Percentiles rank a stretch among this genome's conserved stretches.
phyloP scores from a whole-genome alignment of 495 filamentous ascomycete species.

The Beverwykella pulmonaria region DNA sequence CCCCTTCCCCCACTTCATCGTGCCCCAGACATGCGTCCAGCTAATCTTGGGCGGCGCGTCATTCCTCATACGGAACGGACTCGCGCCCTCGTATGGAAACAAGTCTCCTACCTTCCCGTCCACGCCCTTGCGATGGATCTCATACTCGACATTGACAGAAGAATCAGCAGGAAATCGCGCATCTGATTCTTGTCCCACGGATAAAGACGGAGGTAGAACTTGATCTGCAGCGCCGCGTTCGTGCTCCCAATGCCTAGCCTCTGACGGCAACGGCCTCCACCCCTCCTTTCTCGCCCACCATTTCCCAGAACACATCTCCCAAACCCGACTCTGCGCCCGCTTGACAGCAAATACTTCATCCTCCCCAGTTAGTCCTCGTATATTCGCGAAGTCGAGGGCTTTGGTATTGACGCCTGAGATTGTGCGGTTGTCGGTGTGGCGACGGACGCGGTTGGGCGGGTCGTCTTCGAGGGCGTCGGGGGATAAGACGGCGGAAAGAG shows the following conservation, averaged over 20 bases:
- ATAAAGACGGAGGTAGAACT: neutral
- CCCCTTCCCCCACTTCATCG: slow-evolving; percentile 56
- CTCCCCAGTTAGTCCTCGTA: slow-evolving; percentile 65
- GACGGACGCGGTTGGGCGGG: slow-evolving; percentile 45
- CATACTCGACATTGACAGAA: neutral
- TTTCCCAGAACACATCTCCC: slow-evolving; percentile 66
- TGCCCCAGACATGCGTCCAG: slow-evolving; percentile 57
- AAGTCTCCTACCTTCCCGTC: neutral
- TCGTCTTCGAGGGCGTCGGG: slow-evolving; percentile 48
- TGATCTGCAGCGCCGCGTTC: neutral
- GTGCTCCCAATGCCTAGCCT: slow-evolving; percentile 43
- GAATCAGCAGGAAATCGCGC: neutral
- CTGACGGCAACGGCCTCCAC: slow-evolving; percentile 65
- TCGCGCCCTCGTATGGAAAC: slow-evolving; percentile 45
- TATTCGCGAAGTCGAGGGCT: slow-evolving; percentile 54
- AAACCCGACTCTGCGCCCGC: slow-evolving; percentile 65
- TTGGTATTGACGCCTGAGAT: slow-evolving; percentile 30
- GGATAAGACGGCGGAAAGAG: slow-evolving; percentile 33
- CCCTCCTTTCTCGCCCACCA: slow-evolving; percentile 64
- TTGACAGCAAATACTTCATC: slow-evolving; percentile 75
- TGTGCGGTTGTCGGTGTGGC: slow-evolving; percentile 24
- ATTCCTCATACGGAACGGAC: slow-evolving; percentile 50
- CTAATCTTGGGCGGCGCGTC: slow-evolving; percentile 54
- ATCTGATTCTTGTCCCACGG: neutral
- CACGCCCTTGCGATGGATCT: neutral